These are phyloP conservation scores for Gossypium herbaceum DNA, from an alignment of 345 rosid genomes.

Conservation along the genomic window DNA sequence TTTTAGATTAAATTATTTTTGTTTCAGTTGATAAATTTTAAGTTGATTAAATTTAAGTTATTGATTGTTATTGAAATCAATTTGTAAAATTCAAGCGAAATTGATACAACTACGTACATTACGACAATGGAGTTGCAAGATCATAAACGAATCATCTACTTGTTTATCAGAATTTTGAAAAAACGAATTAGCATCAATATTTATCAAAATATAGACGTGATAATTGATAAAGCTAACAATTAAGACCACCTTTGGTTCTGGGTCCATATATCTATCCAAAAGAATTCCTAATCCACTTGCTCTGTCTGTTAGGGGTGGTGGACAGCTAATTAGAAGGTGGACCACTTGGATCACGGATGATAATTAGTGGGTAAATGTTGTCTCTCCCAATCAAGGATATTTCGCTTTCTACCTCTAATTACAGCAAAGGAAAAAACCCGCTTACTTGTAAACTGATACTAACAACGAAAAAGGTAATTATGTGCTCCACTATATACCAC, in stretches of 20 bases:
- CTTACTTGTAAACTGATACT: not conserved
- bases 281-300: not conserved
- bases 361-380: not conserved
- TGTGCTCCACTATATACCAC: not conserved
- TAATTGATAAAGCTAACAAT: not conserved
- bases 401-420: not conserved
- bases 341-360: not conserved
- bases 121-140: not conserved
- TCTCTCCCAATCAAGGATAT: not conserved
- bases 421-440: not conserved
- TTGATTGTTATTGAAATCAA: too few relatives aligned
- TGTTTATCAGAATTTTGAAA: too few relatives aligned
- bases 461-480: not conserved
- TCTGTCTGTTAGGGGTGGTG: constrained; percentile 16
- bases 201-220: not conserved
- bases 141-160: not conserved
- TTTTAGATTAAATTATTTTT: too few relatives aligned
- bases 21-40: too few relatives aligned
- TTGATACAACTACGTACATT: too few relatives aligned
- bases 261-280: not conserved
- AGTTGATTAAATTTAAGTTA: too few relatives aligned
- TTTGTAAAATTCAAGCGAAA: too few relatives aligned
- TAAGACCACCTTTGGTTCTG: not conserved
- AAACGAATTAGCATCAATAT: not conserved
- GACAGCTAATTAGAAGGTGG: constrained; percentile 26